Conservation (phyloP, 306 rosid species). For the Cajanus cajan region DNA sequence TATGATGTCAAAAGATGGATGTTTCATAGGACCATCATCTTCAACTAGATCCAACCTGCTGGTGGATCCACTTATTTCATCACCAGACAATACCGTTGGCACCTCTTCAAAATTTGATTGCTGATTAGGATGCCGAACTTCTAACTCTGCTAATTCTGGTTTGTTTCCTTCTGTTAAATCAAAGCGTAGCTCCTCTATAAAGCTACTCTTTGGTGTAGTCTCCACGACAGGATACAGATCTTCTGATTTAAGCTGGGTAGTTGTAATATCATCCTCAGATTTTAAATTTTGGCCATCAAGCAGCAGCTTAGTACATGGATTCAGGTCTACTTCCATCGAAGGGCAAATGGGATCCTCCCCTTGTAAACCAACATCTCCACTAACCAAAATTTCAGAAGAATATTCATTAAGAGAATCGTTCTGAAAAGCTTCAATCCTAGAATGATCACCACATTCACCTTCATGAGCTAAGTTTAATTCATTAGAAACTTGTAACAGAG, state of each 20-base stretch:
- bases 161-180: conserved; percentile 29
- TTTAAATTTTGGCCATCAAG: conserved; percentile 33
- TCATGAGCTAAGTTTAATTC: conserved; percentile 43
- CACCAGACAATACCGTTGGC: conserved; percentile 30
- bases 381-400: conserved; percentile 31
- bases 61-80: conserved; percentile 38
- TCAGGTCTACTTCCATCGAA: conserved; percentile 32
- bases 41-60: conserved; percentile 36
- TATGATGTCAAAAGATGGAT: conserved; percentile 30
- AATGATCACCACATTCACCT: conserved; percentile 27
- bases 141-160: conserved; percentile 40
- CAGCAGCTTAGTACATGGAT: conserved; percentile 23
- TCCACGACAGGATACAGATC: conserved; percentile 32
- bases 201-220: conserved; percentile 21
- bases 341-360: conserved; percentile 42
- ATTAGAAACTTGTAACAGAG: conserved; percentile 30
- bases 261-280: conserved; percentile 27
- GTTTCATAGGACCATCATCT: conserved; percentile 36
- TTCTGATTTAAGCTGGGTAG: conserved; percentile 41
- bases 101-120: conserved; percentile 38
- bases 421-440: conserved; percentile 36
- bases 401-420: conserved; percentile 39
- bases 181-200: conserved; percentile 24
- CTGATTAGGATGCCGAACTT: conserved; percentile 26
- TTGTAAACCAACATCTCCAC: conserved; percentile 37